Base-by-base conservation (phyloP, 2,329 filamentous ascomycete genomes). In the Fusarium scirpi region DNA sequence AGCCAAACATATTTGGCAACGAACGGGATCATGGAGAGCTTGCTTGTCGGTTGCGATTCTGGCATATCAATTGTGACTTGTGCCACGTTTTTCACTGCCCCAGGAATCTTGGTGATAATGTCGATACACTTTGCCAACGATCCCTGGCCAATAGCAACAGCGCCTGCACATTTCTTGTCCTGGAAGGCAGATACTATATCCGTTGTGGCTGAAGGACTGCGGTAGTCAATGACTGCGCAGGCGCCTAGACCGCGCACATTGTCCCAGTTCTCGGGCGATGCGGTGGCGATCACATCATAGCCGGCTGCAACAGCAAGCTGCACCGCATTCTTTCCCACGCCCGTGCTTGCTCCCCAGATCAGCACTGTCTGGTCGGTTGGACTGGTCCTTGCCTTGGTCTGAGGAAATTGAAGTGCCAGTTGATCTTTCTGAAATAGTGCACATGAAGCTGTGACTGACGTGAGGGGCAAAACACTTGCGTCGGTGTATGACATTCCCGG, bases 1-100 rank as follows among this genome's bases (percentile, higher is more conserved):
- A 64, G 7, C 59, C 62, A 64, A 1, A 64, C 8, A n/a, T 64
- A 64, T 12, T 58, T 64, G 9, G 38, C 59, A 4, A 64, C 59
- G 3, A 64, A 64, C 0, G 59, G 59, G 1, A 64, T 3, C 62
- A 64, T 58, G 1, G 62, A 58, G 5, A 57, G 3, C 1, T 40
- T 64, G 3, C 8, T 45, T 2, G 51, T 58, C 20, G 59, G 62
- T 0, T 27, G n/a, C 4, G 51, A 40, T 0, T 48, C 25, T 2
- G 59, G 62, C 62, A 64, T 64, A 4, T 63, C 51, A 3, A 64
- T 6, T 0, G 30, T 58, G 3, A 64, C 62, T 16, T 64, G 62
- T 6, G 44, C 44, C 2, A 64, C 59, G 0, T 32, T 58, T 2
- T 29, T 63, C 1, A 18, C 16, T 2, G 62, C 59, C 1, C 10